Evolutionary conservation across 1,284 basidiomycete genomes (phyloP).

Genomic region (Cyathus olla): DNA sequence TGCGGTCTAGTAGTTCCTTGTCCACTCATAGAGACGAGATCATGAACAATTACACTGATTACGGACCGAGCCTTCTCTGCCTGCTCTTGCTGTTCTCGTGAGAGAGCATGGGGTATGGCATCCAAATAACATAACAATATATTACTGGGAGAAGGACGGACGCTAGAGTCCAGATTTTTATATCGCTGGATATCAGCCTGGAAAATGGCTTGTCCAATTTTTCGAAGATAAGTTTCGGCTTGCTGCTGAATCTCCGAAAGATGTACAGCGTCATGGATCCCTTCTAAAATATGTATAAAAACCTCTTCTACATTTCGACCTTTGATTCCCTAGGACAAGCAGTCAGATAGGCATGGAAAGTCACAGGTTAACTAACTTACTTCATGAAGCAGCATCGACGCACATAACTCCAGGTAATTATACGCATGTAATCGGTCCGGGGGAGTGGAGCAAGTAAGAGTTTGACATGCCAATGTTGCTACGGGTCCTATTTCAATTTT

Average conservation of each 20-base stretch:
- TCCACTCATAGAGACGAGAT: constrained; percentile 70
- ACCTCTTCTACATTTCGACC: constrained; percentile 83
- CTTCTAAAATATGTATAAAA: constrained; percentile 80
- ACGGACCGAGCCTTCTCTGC: constrained; percentile 70
- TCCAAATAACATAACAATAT: constrained; percentile 83
- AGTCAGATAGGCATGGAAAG: background rate
- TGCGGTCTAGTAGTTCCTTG: constrained; percentile 56
- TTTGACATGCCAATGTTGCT: constrained; percentile 77
- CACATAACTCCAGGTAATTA: constrained; percentile 81
- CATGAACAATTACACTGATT: constrained; percentile 71
- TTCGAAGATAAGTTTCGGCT: constrained; percentile 76
- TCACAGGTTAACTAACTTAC: constrained; percentile 48
- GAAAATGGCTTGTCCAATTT: constrained; percentile 79
- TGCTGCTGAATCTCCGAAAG: constrained; percentile 77
- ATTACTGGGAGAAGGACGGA: constrained; percentile 69
- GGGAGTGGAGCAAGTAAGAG: constrained; percentile 70
- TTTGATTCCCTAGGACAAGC: constrained; percentile 68
- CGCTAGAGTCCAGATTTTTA: constrained; percentile 61
- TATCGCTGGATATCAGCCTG: constrained; percentile 70
- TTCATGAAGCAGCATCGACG: constrained; percentile 82
- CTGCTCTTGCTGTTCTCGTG: constrained; percentile 72
- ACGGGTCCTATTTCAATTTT: constrained; percentile 81
- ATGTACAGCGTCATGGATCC: constrained; percentile 84
- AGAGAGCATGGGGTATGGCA: constrained; percentile 78
- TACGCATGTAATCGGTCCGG: constrained; percentile 84